These are phyloP conservation scores for Chalciporus piperatus DNA, from an alignment of 768 basidiomycete species.

Conservation along the genomic window DNA sequence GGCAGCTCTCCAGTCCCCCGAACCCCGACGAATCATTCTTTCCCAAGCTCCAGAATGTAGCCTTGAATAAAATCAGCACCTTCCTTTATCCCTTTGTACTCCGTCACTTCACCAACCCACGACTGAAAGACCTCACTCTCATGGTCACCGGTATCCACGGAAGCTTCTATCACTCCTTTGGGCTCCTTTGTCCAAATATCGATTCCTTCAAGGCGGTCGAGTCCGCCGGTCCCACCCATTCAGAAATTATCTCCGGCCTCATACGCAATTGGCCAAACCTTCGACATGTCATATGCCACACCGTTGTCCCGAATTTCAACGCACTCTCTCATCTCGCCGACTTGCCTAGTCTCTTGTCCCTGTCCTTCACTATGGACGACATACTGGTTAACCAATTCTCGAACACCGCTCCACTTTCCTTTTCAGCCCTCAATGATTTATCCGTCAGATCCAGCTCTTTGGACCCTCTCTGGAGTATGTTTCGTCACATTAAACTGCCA, in stretches of 20 bases:
- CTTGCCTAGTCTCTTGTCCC: not conserved
- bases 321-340: slow-evolving; percentile 5
- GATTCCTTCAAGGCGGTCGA: not conserved
- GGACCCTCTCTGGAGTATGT: not conserved
- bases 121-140: not conserved
- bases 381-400: not conserved
- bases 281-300: not conserved
- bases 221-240: not conserved
- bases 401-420: not conserved
- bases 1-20: slow-evolving; percentile 1
- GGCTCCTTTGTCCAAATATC: slow-evolving; percentile 2
- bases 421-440: slow-evolving; percentile 1
- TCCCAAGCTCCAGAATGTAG: slow-evolving; percentile 9
- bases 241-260: not conserved
- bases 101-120: slow-evolving; percentile 6
- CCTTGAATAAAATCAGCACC: not conserved
- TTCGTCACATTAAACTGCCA: not conserved
- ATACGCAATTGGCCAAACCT: slow-evolving; percentile 10
- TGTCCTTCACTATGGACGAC: not conserved
- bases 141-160: not conserved
- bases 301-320: not conserved
- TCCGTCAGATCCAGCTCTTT: not conserved
- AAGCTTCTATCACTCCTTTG: not conserved
- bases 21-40: not conserved
- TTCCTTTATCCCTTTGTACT: slow-evolving; percentile 3